phyloP scores from a whole-genome alignment of 1,284 basidiomycete genomes.

The Puccinia hordei region DNA sequence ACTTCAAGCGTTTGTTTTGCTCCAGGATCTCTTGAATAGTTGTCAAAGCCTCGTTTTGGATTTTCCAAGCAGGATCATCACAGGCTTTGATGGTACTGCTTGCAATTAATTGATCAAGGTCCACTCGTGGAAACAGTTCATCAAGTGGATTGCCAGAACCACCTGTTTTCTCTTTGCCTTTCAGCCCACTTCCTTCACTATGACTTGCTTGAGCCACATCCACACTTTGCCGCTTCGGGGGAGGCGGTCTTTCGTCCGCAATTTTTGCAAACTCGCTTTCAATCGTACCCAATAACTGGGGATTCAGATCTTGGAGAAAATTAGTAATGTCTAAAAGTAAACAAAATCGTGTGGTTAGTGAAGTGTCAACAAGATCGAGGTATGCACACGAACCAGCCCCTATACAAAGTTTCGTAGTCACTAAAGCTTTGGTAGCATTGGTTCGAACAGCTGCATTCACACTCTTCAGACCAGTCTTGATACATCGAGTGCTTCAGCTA shows the following conservation, averaged over 20 bases:
- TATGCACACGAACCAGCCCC: constrained; percentile 70
- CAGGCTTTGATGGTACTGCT: constrained; percentile 74
- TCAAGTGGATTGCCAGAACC: constrained; percentile 73
- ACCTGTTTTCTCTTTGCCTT: constrained; percentile 59
- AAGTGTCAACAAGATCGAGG: neutral
- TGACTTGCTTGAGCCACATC: constrained; percentile 65
- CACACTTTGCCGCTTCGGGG: constrained; percentile 73
- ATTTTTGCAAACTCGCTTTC: constrained; percentile 90
- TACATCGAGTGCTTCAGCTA: too few species aligned
- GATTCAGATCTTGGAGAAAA: constrained; percentile 89
- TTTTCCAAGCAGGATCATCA: constrained; percentile 90
- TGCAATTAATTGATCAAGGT: constrained; percentile 82
- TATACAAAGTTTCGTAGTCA: constrained; percentile 87
- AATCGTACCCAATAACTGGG: constrained; percentile 89
- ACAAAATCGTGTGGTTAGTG: neutral
- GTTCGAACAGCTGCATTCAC: constrained; percentile 92
- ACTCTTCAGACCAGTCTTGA: constrained; percentile 83
- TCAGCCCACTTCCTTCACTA: constrained; percentile 61
- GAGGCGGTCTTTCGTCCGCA: constrained; percentile 75
- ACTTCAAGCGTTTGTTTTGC: constrained; percentile 86
- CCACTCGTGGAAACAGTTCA: constrained; percentile 91
- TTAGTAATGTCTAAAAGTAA: constrained; percentile 74
- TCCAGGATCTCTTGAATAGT: constrained; percentile 79
- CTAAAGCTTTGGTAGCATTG: constrained; percentile 89
- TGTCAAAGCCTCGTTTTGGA: constrained; percentile 92